Conservation (phyloP, 2,329 filamentous ascomycete species). For the Neoascochyta sp. region DNA sequence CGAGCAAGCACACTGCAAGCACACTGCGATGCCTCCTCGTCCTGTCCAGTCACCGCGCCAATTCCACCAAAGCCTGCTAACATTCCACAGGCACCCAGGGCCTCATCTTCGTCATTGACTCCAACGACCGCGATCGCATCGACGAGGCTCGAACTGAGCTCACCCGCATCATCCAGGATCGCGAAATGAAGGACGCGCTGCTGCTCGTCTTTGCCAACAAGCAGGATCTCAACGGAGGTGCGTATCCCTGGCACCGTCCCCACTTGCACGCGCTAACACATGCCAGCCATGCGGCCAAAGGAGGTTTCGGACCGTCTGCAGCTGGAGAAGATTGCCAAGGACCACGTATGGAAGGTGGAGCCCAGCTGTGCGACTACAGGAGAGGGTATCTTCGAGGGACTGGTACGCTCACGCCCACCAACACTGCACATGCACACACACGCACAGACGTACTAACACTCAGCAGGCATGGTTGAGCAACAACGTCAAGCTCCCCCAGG, state of each 20-base stretch:
- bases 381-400: conserved; percentile 52
- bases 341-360: conserved; percentile 54
- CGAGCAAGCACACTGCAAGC: conserved; percentile 15
- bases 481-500: conserved; percentile 47
- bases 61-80: conserved; percentile 5
- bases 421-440: background rate
- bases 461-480: conserved; percentile 48
- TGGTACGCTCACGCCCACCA: conserved; percentile 37
- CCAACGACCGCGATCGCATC: conserved; percentile 97
- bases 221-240: conserved; percentile 88
- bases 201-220: conserved; percentile 99
- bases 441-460: conserved; percentile 9
- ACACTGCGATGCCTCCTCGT: conserved; percentile 12
- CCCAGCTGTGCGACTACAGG: conserved; percentile 53
- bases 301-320: conserved; percentile 49
- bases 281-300: conserved; percentile 48
- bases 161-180: conserved; percentile 97
- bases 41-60: conserved; percentile 4
- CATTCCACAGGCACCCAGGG: conserved; percentile 73
- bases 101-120: conserved; percentile 99
- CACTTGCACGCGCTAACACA: conserved; percentile 10
- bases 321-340: conserved; percentile 49
- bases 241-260: conserved; percentile 40
- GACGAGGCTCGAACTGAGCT: conserved; percentile 95
- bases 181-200: conserved; percentile 95